These are phyloP conservation scores for Gonium pectorale DNA, from an alignment of 139 green algal genomes.

Conservation along the genomic window DNA sequence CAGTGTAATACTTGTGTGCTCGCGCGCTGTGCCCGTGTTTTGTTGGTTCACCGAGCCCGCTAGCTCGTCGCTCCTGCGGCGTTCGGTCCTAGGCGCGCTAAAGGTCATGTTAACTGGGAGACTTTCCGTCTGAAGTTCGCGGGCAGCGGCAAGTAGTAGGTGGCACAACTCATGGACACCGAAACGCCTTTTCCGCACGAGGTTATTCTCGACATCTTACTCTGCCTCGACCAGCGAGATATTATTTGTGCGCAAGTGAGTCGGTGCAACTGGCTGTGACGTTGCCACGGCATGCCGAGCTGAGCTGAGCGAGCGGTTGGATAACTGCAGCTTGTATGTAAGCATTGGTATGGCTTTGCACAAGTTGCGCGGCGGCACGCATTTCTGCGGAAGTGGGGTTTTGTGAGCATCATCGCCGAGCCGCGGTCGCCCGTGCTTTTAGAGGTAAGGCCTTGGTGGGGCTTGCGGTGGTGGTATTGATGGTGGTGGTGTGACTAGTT, in stretches of 20 bases:
- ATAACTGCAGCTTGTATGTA: slow-evolving; percentile 1
- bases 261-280: neutral
- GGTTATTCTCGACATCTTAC: neutral
- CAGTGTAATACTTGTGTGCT: too few relatives aligned
- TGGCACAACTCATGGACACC: too few relatives aligned
- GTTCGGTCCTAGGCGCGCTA: too few relatives aligned
- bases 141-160: too few relatives aligned
- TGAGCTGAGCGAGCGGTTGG: neutral
- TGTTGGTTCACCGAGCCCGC: too few relatives aligned
- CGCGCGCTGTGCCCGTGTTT: too few relatives aligned
- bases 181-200: slow-evolving; percentile 19
- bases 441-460: neutral
- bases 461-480: neutral
- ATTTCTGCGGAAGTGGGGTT: slow-evolving; percentile 9
- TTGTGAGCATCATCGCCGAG: neutral
- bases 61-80: too few relatives aligned
- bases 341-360: neutral
- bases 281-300: neutral
- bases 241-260: neutral
- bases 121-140: too few relatives aligned
- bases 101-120: too few relatives aligned
- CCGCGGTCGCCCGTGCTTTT: neutral
- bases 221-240: neutral
- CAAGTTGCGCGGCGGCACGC: neutral
- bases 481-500: neutral